A percentile compares a stretch with the other conserved stretches of the same genome.
Evolutionary conservation across 2,329 filamentous ascomycete genomes (phyloP).

Genomic region (Phaeophleospora eucalypticola): DNA sequence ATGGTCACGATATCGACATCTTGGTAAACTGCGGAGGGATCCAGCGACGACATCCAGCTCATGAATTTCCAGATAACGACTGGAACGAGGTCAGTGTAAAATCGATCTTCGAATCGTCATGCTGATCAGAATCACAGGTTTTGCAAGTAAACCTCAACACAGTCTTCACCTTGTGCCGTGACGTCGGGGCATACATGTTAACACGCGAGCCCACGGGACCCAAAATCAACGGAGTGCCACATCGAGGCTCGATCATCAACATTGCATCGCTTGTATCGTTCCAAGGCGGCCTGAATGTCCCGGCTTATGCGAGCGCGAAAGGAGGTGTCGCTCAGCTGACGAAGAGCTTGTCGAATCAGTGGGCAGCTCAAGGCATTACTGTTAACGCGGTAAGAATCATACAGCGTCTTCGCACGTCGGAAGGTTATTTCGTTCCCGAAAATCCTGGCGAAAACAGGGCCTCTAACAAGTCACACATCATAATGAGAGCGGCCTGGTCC

Average conservation of each 20-base stretch:
- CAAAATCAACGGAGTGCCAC: slow-evolving; percentile 44
- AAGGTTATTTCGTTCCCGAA: too few species aligned
- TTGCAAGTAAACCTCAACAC: slow-evolving; percentile 80
- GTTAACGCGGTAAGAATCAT: slow-evolving; percentile 64
- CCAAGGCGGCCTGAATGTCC: slow-evolving; percentile 82
- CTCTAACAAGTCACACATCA: too few species aligned
- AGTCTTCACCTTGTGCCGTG: slow-evolving; percentile 73
- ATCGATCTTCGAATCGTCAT: background rate
- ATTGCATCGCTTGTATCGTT: slow-evolving; percentile 75
- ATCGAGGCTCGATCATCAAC: slow-evolving; percentile 70
- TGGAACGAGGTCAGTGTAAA: slow-evolving; percentile 61
- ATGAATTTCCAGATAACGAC: slow-evolving; percentile 70
- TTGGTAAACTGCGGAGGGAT: slow-evolving; percentile 84
- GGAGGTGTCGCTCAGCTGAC: slow-evolving; percentile 80
- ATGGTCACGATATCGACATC: slow-evolving; percentile 64
- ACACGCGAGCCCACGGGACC: slow-evolving; percentile 39
- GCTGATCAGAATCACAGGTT: background rate
- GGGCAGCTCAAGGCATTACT: slow-evolving; percentile 68
- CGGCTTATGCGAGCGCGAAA: slow-evolving; percentile 80
- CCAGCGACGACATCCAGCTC: slow-evolving; percentile 70
- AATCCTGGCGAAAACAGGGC: too few species aligned
- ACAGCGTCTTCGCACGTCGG: too few species aligned
- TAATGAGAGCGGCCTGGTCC: too few species aligned
- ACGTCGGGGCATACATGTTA: slow-evolving; percentile 78
- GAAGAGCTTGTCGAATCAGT: slow-evolving; percentile 81